Conservation (phyloP, 192 early-diverging fungal genomes). For the Rhizoclosmatium globosum region DNA sequence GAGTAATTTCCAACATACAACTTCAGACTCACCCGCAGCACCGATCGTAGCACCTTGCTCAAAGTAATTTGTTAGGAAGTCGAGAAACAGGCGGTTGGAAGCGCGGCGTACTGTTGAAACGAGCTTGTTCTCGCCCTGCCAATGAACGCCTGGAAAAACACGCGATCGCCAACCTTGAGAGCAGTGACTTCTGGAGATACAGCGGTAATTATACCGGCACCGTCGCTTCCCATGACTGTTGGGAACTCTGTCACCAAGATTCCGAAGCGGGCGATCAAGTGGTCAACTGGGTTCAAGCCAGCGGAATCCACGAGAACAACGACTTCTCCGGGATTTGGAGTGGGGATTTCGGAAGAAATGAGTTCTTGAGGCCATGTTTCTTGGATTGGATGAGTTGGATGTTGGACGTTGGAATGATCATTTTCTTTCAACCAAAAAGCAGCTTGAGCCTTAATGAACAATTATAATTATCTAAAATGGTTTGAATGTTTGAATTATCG, state of each 20-base stretch:
- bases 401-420: constrained; percentile 1
- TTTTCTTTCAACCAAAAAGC: not conserved
- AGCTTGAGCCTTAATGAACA: too few species aligned
- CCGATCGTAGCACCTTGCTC: too few species aligned
- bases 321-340: not conserved
- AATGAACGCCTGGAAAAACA: constrained; percentile 28
- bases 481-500: too few species aligned
- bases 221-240: constrained; percentile 26
- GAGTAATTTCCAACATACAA: too few species aligned
- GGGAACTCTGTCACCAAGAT: constrained; percentile 19
- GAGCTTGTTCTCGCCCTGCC: constrained; percentile 8
- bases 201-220: constrained; percentile 11
- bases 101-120: constrained; percentile 12
- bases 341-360: not conserved
- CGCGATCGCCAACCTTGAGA: constrained; percentile 28
- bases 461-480: too few species aligned
- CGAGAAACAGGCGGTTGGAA: too few species aligned
- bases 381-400: not conserved
- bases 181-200: not conserved
- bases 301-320: constrained; percentile 29
- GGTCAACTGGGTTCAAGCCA: constrained; percentile 34
- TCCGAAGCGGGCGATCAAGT: constrained; percentile 25
- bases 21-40: too few species aligned
- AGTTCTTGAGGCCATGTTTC: not conserved
- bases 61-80: too few species aligned